phyloP scores from a whole-genome alignment of 2,329 filamentous ascomycete species.

The Exophiala xenobiotica region DNA sequence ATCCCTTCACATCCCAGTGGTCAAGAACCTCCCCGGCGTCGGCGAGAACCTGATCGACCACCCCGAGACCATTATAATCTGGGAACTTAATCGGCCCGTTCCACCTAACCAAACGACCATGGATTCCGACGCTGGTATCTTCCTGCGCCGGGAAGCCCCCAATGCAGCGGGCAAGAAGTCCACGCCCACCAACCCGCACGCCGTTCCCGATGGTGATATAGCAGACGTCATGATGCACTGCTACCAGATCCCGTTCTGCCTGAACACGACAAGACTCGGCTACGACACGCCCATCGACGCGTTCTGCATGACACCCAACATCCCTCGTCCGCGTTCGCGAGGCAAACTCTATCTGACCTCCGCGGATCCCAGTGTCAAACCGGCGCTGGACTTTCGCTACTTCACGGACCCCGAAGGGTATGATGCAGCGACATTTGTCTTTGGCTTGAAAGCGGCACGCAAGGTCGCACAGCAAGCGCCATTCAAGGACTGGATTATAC shows the following conservation, averaged over 20 bases:
- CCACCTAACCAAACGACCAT: conserved; percentile 81
- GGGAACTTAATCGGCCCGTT: conserved; percentile 78
- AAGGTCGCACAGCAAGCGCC: conserved; percentile 71
- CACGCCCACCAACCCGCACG: conserved; percentile 43
- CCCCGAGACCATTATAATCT: conserved; percentile 66
- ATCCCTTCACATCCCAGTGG: conserved; percentile 56
- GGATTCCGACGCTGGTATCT: conserved; percentile 87
- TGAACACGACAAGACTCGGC: conserved; percentile 79
- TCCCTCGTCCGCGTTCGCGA: conserved; percentile 75
- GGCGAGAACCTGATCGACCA: conserved; percentile 66
- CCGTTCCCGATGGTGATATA: conserved; percentile 65
- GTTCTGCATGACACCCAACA: conserved; percentile 93
- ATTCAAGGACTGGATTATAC: conserved; percentile 80
- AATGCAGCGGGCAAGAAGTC: conserved; percentile 61
- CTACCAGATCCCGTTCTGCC: conserved; percentile 90
- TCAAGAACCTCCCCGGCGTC: conserved; percentile 61
- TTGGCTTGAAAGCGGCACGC: conserved; percentile 74
- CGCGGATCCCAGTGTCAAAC: conserved; percentile 72
- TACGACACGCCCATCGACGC: conserved; percentile 71
- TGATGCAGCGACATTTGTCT: conserved; percentile 77
- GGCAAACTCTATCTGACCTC: conserved; percentile 77
- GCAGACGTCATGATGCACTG: conserved; percentile 95
- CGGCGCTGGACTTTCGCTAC: conserved; percentile 83
- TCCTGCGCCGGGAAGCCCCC: conserved; percentile 73
- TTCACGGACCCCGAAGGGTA: conserved; percentile 85